Evolutionary conservation across 2,329 filamentous ascomycete species (phyloP).

Genomic region (Tolypocladium album): DNA sequence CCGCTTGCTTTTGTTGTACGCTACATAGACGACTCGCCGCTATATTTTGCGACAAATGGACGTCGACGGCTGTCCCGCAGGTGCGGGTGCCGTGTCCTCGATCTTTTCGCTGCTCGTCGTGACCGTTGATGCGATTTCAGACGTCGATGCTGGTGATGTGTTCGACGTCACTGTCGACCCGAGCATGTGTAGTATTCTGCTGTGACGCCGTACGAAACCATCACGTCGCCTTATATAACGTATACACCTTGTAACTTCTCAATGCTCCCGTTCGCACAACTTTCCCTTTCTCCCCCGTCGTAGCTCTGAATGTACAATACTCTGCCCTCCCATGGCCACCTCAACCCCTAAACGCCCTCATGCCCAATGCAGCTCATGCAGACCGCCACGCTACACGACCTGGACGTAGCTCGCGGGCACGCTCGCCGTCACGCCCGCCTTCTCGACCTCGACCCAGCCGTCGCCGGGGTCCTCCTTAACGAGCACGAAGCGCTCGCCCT

Average conservation of each 20-base stretch:
- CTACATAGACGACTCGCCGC: background rate
- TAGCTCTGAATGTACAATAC: background rate
- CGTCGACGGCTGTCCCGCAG: background rate
- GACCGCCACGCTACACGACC: conserved; percentile 43
- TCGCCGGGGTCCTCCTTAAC: conserved; percentile 82
- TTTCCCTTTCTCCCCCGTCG: background rate
- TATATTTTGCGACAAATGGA: background rate
- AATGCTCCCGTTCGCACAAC: background rate
- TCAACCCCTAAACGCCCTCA: background rate
- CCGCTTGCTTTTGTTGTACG: background rate
- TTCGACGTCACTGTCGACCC: background rate
- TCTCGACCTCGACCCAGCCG: conserved; percentile 95
- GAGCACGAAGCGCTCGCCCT: conserved; percentile 86
- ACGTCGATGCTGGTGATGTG: background rate
- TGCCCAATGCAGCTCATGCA: background rate
- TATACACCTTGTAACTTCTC: background rate
- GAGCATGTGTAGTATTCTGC: background rate
- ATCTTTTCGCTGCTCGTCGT: background rate
- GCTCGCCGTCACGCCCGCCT: conserved; percentile 73
- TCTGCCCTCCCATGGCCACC: no score
- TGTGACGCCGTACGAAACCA: background rate
- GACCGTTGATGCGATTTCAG: background rate
- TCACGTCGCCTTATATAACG: background rate
- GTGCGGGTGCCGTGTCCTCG: background rate
- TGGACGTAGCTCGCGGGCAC: conserved; percentile 93